Percentiles rank a stretch among this genome's conserved stretches.
phyloP scores from a whole-genome alignment of 768 basidiomycete species.

The Calocera cornea region DNA sequence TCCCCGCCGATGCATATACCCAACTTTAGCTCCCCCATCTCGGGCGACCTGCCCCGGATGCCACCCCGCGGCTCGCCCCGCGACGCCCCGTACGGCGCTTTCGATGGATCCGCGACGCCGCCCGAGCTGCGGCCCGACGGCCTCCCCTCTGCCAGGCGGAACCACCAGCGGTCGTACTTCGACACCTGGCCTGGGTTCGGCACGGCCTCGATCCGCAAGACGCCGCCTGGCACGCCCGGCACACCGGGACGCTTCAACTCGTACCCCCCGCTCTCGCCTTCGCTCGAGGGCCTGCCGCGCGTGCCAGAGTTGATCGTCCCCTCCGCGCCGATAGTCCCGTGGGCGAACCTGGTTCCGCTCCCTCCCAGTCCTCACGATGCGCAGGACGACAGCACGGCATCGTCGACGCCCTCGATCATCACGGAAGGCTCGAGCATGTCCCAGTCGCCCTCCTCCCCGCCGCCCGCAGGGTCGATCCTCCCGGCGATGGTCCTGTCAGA shows the following conservation, averaged over 20 bases:
- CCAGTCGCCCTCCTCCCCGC: constrained; percentile 32
- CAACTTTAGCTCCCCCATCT: neutral
- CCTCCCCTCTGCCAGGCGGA: neutral
- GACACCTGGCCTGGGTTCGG: neutral
- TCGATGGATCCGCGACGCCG: neutral
- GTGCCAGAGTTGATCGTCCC: neutral
- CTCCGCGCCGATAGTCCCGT: neutral
- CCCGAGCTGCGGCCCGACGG: neutral
- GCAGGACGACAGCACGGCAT: constrained; percentile 15
- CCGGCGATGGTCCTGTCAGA: constrained; percentile 8
- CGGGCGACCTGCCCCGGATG: neutral
- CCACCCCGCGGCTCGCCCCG: neutral
- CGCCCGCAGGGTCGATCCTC: constrained; percentile 24
- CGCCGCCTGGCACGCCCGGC: constrained; percentile 3
- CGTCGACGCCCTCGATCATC: constrained; percentile 35
- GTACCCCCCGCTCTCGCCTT: neutral
- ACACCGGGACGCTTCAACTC: neutral
- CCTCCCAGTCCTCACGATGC: constrained; percentile 19
- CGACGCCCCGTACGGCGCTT: neutral
- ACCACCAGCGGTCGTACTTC: constrained; percentile 1
- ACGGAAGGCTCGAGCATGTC: constrained; percentile 34
- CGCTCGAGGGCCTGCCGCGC: neutral
- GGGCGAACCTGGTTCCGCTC: constrained; percentile 2
- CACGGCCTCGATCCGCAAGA: neutral
- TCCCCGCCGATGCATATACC: neutral